Base-by-base conservation (phyloP, 2,329 filamentous ascomycete species). In the Fusarium sp. region DNA sequence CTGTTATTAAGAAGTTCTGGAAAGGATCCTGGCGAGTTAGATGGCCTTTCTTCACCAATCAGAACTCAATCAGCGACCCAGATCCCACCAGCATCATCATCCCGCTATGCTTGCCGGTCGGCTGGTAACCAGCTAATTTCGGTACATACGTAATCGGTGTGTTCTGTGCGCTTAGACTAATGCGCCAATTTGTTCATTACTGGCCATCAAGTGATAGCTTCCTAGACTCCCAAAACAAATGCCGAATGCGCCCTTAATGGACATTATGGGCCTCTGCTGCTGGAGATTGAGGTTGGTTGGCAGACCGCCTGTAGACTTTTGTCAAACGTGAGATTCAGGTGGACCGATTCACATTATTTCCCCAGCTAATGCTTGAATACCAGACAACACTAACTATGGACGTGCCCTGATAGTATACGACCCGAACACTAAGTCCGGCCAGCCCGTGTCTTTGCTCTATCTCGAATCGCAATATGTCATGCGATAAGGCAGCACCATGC, bases 1-100 rank as follows among this genome's bases (percentile, higher is more conserved):
- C 62, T 67, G 57, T 50, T 57, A 67, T 64, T 56, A 53, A 69
- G 63, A 62, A 59, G 44, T 75, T 75, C 72, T 70, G 72, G 72
- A 75, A 74, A 49, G 62, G 45, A 65, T 42, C 73, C 70, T 69
- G 53, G 62, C 66, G 18, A 71, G 52, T 68, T 48, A 48, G 45
- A 31, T 42, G 37, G 48, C 44, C 30, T 28, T 49, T 28, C 8
- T 19, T 49, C 58, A 46, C 73, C 71, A 74, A 74, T 75, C 42
- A 63, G 21, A 42, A 16, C 10, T 26, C 19, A 16, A 18, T 34
- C 34, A n/a, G 26, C 25, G 28, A 53, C 45, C 59, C 58, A 59
- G 41, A 50, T 61, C 44, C 57, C 59, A 58, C 44, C 64, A 58
- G 19, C 43, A 65, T 58, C 64, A 71, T 70, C 67, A 69, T 69